phyloP scores from a whole-genome alignment of 2,329 filamentous ascomycete genomes.

The Beauveria medogensis region DNA sequence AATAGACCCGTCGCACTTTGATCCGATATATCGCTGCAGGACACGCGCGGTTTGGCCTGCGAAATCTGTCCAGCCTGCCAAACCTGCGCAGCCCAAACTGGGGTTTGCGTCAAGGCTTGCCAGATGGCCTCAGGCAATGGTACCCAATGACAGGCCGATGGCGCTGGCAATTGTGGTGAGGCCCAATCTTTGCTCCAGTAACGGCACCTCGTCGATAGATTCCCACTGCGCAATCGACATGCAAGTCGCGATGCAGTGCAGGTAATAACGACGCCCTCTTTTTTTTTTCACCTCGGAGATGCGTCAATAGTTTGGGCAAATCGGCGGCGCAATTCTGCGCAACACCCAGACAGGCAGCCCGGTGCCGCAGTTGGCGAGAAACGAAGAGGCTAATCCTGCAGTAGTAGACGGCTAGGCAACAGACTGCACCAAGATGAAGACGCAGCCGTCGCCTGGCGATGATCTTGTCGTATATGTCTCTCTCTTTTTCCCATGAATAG shows the following conservation, averaged over 20 bases:
- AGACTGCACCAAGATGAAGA: not conserved
- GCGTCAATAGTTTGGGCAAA: not conserved
- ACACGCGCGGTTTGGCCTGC: not conserved
- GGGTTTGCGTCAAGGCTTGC: not conserved
- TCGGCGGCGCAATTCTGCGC: not conserved
- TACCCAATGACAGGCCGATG: constrained; percentile 1
- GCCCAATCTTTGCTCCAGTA: constrained; percentile 7
- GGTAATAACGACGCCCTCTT: not conserved
- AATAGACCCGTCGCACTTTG: not conserved
- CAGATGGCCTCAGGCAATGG: not conserved
- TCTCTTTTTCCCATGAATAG: not conserved
- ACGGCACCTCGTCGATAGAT: not conserved
- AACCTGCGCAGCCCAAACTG: not conserved
- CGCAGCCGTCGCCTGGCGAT: not conserved
- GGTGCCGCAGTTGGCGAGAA: not conserved
- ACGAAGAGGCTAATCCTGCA: not conserved
- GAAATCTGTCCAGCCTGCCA: not conserved
- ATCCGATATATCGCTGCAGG: constrained; percentile 4
- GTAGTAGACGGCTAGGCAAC: not conserved
- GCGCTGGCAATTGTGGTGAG: constrained; percentile 4
- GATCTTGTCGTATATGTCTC: not conserved
- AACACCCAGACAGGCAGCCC: not conserved
- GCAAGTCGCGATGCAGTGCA: constrained; percentile 3
- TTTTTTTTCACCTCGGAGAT: not conserved
- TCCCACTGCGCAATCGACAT: constrained; percentile 7